Percentiles rank a stretch among this genome's conserved stretches.
Conservation (phyloP, 1,284 basidiomycete species). For the Sporisorium scitamineum region DNA sequence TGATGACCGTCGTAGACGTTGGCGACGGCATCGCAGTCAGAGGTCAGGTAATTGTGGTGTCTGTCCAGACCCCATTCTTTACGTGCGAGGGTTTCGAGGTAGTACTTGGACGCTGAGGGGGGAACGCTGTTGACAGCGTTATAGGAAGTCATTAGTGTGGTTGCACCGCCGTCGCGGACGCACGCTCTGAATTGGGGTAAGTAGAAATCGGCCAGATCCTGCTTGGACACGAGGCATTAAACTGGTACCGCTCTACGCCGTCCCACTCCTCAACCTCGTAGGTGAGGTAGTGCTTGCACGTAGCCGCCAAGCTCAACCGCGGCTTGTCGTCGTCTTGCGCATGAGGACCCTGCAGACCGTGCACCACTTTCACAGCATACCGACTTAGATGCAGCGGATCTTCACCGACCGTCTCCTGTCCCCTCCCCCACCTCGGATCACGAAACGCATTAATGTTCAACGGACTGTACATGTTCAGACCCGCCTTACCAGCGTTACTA, state of each 20-base stretch:
- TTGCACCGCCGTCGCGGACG: slow-evolving; percentile 23
- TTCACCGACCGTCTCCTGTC: slow-evolving; percentile 32
- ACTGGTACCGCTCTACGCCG: slow-evolving; percentile 32
- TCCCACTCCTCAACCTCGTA: slow-evolving; percentile 25
- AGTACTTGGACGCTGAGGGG: slow-evolving; percentile 28
- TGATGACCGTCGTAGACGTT: slow-evolving; percentile 35
- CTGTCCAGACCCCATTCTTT: slow-evolving; percentile 21
- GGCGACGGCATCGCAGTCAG: slow-evolving; percentile 31
- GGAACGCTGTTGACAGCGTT: slow-evolving; percentile 33
- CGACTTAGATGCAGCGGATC: slow-evolving; percentile 25
- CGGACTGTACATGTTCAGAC: slow-evolving; percentile 27
- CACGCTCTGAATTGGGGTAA: slow-evolving; percentile 36
- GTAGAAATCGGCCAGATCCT: slow-evolving; percentile 33
- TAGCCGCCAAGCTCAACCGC: slow-evolving; percentile 13
- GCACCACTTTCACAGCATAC: slow-evolving; percentile 19
- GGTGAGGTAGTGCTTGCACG: slow-evolving; percentile 34
- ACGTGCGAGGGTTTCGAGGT: slow-evolving; percentile 22
- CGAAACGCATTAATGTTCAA: slow-evolving; percentile 38
- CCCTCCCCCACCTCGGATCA: slow-evolving; percentile 32
- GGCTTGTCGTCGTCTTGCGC: not conserved
- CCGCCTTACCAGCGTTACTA: slow-evolving; percentile 26
- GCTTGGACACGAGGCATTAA: slow-evolving; percentile 31
- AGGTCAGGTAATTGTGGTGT: slow-evolving; percentile 32
- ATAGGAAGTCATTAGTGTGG: slow-evolving; percentile 28
- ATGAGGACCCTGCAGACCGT: slow-evolving; percentile 14